phyloP scores from a whole-genome alignment of 1,139 yeast species.

The Petasospora rhodanensis region DNA sequence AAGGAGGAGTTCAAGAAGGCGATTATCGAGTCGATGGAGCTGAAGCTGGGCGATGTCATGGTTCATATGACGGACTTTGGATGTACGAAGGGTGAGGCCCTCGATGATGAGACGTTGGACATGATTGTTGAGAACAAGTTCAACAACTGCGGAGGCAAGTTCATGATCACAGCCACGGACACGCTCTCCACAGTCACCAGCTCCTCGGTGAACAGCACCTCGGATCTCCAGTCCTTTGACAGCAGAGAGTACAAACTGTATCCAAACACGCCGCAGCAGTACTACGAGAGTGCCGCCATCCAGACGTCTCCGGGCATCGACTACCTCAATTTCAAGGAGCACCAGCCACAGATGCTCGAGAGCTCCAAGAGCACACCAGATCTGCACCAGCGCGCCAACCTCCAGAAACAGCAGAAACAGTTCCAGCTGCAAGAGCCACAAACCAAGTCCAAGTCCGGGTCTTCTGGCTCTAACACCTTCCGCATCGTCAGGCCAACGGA shows the following conservation, averaged over 20 bases:
- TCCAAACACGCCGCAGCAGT: slow-evolving; percentile 59
- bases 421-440: slow-evolving; percentile 6
- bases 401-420: slow-evolving; percentile 11
- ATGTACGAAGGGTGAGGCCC: slow-evolving; percentile 55
- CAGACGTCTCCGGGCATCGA: slow-evolving; percentile 41
- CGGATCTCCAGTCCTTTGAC: slow-evolving; percentile 47
- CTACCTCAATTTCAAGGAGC: slow-evolving; percentile 61
- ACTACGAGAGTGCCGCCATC: slow-evolving; percentile 35
- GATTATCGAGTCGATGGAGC: slow-evolving; percentile 37
- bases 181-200: slow-evolving; percentile 21
- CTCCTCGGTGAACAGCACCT: slow-evolving; percentile 23
- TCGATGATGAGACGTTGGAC: slow-evolving; percentile 48
- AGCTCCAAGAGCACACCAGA: slow-evolving; percentile 5
- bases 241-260: slow-evolving; percentile 38
- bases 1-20: slow-evolving; percentile 34
- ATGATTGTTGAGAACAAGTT: slow-evolving; percentile 34
- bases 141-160: slow-evolving; percentile 35
- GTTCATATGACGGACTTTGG: slow-evolving; percentile 73
- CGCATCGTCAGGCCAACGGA: slow-evolving; percentile 62
- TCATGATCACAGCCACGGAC: slow-evolving; percentile 39
- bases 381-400: no score
- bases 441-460: slow-evolving; percentile 3
- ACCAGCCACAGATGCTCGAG: slow-evolving; percentile 2
- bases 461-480: slow-evolving; percentile 37
- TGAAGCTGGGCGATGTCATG: slow-evolving; percentile 41